These are phyloP conservation scores for Colletotrichum falcatum DNA, from an alignment of 2,329 filamentous ascomycete species.

Conservation along the genomic window DNA sequence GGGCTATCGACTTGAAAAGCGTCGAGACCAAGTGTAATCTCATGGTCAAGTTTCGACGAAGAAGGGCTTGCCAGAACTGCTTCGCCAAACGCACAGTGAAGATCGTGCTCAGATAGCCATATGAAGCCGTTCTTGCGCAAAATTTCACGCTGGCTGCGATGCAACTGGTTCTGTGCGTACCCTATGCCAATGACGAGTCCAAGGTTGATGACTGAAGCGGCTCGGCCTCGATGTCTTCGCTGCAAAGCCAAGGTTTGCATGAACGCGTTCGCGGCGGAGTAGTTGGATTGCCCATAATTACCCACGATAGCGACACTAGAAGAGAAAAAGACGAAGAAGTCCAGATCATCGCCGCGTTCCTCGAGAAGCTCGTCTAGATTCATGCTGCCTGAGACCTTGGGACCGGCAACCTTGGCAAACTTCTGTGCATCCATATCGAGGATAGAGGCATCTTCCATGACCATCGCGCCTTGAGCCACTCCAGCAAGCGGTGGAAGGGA, in stretches of 20 bases:
- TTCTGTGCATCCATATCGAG: conserved; percentile 45
- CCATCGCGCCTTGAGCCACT: conserved; percentile 56
- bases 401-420: conserved; percentile 44
- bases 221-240: not conserved
- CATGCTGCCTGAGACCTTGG: conserved; percentile 51
- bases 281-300: not conserved
- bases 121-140: not conserved
- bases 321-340: not conserved
- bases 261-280: not conserved
- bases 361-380: conserved; percentile 47
- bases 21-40: not conserved
- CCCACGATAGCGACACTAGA: not conserved
- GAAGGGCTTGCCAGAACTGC: not conserved
- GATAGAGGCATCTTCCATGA: conserved; percentile 44
- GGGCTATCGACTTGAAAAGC: not conserved
- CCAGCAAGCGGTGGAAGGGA: conserved; percentile 47
- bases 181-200: not conserved
- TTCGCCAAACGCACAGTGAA: not conserved
- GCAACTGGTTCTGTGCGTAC: not conserved
- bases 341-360: not conserved
- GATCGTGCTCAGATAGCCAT: not conserved
- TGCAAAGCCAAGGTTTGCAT: not conserved
- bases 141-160: not conserved
- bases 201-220: not conserved
- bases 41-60: not conserved